These are phyloP conservation scores for Agrocybe pediades DNA, from an alignment of 768 basidiomycete genomes.

Conservation along the genomic window DNA sequence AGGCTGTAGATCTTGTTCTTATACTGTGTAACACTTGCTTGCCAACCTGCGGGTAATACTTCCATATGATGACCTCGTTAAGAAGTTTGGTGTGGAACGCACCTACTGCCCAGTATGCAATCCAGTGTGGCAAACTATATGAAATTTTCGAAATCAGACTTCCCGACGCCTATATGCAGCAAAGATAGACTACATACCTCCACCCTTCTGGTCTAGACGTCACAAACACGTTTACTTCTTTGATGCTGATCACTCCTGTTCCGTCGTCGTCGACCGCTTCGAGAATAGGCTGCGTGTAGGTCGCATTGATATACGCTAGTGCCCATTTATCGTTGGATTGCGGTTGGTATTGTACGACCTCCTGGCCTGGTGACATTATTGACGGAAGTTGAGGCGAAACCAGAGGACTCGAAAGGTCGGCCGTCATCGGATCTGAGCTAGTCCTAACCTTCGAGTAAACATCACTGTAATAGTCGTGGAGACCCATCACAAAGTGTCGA, in stretches of 20 bases:
- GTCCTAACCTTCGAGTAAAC: slow-evolving; percentile 15
- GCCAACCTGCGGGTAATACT: slow-evolving; percentile 28
- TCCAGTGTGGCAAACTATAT: slow-evolving; percentile 35
- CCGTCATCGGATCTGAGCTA: slow-evolving; percentile 1
- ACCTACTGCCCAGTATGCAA: slow-evolving; percentile 41
- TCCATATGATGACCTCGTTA: neutral
- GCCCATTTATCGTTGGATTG: slow-evolving; percentile 39
- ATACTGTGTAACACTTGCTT: slow-evolving; percentile 35
- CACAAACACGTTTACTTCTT: slow-evolving; percentile 42
- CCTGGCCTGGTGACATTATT: slow-evolving; percentile 17
- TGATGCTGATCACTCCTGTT: slow-evolving; percentile 41
- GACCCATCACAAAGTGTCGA: slow-evolving; percentile 46
- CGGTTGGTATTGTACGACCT: slow-evolving; percentile 3
- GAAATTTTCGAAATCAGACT: neutral
- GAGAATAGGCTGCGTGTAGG: slow-evolving; percentile 41
- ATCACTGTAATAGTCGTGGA: slow-evolving; percentile 39
- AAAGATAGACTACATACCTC: slow-evolving; percentile 28
- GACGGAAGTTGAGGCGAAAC: slow-evolving; percentile 9
- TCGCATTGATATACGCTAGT: slow-evolving; percentile 38
- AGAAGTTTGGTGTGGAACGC: neutral
- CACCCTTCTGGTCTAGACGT: slow-evolving; percentile 32
- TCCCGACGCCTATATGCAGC: neutral
- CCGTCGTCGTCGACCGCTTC: slow-evolving; percentile 45
- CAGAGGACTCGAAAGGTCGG: slow-evolving; percentile 5
- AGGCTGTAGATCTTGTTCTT: slow-evolving; percentile 33